Evolutionary conservation across 2,329 filamentous ascomycete genomes (phyloP).

Genomic region (Sclerotinia minor): DNA sequence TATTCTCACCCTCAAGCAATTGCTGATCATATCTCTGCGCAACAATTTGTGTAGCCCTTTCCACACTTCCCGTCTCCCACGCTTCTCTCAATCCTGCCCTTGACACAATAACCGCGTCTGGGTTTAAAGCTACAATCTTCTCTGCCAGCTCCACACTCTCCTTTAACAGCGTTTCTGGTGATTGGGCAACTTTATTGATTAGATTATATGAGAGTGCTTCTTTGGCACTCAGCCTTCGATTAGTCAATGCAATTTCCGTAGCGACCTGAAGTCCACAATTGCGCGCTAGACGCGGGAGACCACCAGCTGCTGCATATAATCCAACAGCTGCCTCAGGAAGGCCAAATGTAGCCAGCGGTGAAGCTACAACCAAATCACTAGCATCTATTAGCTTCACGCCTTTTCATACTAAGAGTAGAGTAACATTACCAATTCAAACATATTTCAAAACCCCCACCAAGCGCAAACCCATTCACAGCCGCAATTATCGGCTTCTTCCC

Average conservation of each 20-base stretch:
- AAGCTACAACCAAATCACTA: constrained; percentile 70
- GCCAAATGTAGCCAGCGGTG: constrained; percentile 60
- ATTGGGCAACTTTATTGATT: constrained; percentile 62
- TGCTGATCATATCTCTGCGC: constrained; percentile 54
- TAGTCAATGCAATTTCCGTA: constrained; percentile 68
- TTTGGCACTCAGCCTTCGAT: constrained; percentile 57
- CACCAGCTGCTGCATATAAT: constrained; percentile 70
- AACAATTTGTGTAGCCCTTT: constrained; percentile 58
- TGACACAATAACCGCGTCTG: constrained; percentile 72
- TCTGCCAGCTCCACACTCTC: constrained; percentile 62
- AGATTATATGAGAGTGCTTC: constrained; percentile 65
- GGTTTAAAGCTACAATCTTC: constrained; percentile 64
- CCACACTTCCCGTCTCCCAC: constrained; percentile 64
- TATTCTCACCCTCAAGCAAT: constrained; percentile 67
- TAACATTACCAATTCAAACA: constrained; percentile 50
- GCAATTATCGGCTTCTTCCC: constrained; percentile 76
- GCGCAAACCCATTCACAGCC: constrained; percentile 74
- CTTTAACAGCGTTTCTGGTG: constrained; percentile 48
- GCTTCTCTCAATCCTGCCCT: constrained; percentile 68
- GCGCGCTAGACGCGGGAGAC: constrained; percentile 64
- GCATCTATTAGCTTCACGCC: background rate
- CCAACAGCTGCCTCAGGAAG: constrained; percentile 71
- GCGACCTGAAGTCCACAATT: constrained; percentile 67
- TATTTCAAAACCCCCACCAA: constrained; percentile 78
- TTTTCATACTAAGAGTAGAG: background rate